Percentiles rank a stretch among this genome's conserved stretches.
Evolutionary conservation across 2,329 filamentous ascomycete species (phyloP).

Genomic region (Ophiosphaerella narmari): DNA sequence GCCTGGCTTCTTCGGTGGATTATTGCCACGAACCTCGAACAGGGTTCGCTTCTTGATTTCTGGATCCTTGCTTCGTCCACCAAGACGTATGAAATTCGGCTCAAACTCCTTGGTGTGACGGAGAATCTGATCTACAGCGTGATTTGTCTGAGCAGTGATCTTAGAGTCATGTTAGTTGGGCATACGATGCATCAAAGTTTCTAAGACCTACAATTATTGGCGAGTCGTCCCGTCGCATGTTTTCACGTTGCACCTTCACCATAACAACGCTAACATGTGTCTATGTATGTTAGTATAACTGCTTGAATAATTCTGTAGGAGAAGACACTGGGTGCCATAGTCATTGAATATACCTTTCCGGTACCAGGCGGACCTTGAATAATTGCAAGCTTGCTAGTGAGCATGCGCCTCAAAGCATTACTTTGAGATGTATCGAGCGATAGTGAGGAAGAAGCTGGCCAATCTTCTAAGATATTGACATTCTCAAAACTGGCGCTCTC

Average conservation of each 20-base stretch:
- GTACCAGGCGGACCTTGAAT: constrained; percentile 83
- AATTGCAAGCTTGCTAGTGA: constrained; percentile 73
- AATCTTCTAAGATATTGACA: constrained; percentile 59
- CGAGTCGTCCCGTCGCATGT: constrained; percentile 59
- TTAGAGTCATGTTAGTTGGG: not conserved
- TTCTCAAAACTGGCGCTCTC: constrained; percentile 48
- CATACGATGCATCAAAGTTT: not conserved
- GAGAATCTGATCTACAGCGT: constrained; percentile 84
- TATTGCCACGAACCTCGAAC: constrained; percentile 59
- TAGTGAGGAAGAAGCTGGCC: constrained; percentile 55
- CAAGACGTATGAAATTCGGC: constrained; percentile 66
- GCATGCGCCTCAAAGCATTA: constrained; percentile 68
- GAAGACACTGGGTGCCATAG: too few relatives aligned
- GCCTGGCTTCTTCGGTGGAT: constrained; percentile 37
- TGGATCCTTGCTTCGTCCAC: constrained; percentile 70
- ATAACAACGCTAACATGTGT: constrained; percentile 79
- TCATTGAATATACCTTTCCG: constrained; percentile 58
- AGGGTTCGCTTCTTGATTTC: constrained; percentile 69
- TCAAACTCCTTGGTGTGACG: constrained; percentile 66
- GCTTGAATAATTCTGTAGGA: too few relatives aligned
- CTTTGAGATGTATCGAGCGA: constrained; percentile 74
- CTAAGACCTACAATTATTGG: constrained; percentile 64
- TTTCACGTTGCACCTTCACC: constrained; percentile 67
- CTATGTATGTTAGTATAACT: constrained; percentile 1
- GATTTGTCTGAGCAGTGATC: constrained; percentile 84